These are phyloP conservation scores for Neurospora sp. DNA, from an alignment of 2,329 filamentous ascomycete species.

Conservation along the genomic window DNA sequence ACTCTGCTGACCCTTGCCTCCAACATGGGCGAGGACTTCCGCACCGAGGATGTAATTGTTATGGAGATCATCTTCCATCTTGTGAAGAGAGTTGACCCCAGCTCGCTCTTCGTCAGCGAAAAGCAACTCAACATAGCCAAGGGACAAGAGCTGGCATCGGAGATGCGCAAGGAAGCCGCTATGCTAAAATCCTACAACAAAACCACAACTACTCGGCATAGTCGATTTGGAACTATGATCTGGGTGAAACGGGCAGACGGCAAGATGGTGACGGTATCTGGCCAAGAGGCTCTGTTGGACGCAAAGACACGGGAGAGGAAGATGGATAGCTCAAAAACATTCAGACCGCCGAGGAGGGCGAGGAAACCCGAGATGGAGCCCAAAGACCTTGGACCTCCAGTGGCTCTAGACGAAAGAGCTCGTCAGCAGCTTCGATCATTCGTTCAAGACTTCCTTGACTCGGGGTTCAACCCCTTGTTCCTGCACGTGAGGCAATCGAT, in stretches of 20 bases:
- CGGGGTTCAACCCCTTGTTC: constrained; percentile 89
- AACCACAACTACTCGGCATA: constrained; percentile 77
- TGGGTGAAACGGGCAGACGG: constrained; percentile 86
- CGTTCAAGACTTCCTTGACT: constrained; percentile 88
- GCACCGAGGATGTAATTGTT: constrained; percentile 76
- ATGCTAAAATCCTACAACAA: constrained; percentile 70
- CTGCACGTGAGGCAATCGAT: constrained; percentile 78
- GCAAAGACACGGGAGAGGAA: constrained; percentile 67
- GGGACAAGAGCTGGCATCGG: constrained; percentile 59
- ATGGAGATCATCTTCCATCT: constrained; percentile 90
- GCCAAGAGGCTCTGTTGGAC: constrained; percentile 74
- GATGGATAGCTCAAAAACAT: constrained; percentile 86
- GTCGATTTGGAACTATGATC: constrained; percentile 92
- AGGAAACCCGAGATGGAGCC: constrained; percentile 53
- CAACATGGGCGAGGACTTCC: constrained; percentile 89
- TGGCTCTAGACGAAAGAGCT: constrained; percentile 62
- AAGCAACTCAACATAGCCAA: constrained; percentile 59
- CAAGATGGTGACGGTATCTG: constrained; percentile 77
- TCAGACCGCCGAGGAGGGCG: constrained; percentile 65
- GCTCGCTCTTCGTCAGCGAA: constrained; percentile 78
- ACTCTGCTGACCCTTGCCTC: constrained; percentile 79
- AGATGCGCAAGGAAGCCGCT: constrained; percentile 76
- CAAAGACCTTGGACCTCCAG: constrained; percentile 67
- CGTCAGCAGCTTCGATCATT: constrained; percentile 70
- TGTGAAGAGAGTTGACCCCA: constrained; percentile 77